Percentiles rank a stretch among this genome's conserved stretches.
Conservation (phyloP, 306 rosid species). For the Lablab purpureus region DNA sequence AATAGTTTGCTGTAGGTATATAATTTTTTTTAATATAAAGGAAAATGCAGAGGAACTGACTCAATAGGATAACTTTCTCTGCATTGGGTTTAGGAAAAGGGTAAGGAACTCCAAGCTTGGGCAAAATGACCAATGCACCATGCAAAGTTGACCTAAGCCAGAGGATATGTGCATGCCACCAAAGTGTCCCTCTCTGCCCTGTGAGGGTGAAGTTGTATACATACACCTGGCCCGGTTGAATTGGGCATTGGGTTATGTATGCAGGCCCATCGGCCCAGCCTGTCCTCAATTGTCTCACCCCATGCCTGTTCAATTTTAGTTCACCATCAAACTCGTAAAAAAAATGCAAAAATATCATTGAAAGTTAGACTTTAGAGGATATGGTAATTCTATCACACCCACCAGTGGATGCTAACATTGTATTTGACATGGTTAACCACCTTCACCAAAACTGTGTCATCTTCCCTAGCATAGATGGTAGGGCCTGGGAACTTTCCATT, state of each 20-base stretch:
- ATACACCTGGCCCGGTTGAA: slow-evolving; percentile 71
- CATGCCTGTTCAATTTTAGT: slow-evolving; percentile 66
- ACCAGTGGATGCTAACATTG: slow-evolving; percentile 93
- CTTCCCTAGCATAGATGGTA: slow-evolving; percentile 64
- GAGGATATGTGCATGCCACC: slow-evolving; percentile 91
- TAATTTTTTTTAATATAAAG: neutral
- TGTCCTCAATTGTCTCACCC: slow-evolving; percentile 71
- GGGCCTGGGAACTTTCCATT: slow-evolving; percentile 65
- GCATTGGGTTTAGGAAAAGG: slow-evolving; percentile 82
- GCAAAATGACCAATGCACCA: slow-evolving; percentile 84
- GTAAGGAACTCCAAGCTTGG: slow-evolving; percentile 88
- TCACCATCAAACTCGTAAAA: neutral
- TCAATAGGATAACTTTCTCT: slow-evolving; percentile 67
- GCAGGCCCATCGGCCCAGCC: slow-evolving; percentile 99
- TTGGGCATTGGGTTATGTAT: slow-evolving; percentile 90
- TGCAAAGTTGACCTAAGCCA: slow-evolving; percentile 92
- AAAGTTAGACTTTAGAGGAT: neutral
- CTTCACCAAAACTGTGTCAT: slow-evolving; percentile 55
- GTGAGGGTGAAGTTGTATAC: slow-evolving; percentile 80
- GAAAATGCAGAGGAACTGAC: slow-evolving; percentile 46
- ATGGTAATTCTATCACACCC: slow-evolving; percentile 16
- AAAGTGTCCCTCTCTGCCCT: slow-evolving; percentile 90
- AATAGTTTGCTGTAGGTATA: no score
- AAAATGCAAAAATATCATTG: neutral
- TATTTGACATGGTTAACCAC: slow-evolving; percentile 80